Evolutionary conservation across 345 rosid genomes (phyloP).

Genomic region (Iberis pinnata): DNA sequence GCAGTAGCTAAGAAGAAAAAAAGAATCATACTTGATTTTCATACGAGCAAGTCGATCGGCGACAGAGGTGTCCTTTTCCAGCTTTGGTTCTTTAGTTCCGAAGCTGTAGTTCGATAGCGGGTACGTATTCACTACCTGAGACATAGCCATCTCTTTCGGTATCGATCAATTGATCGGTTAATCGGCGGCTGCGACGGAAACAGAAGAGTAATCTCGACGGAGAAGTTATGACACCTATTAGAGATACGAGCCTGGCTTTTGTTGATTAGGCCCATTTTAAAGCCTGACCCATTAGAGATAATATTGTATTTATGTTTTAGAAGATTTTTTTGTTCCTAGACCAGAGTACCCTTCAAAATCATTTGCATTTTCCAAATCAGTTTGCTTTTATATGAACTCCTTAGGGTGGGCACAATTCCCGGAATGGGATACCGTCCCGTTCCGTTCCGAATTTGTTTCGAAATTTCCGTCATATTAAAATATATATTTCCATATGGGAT

Average conservation of each 20-base stretch:
- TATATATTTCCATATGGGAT: too few relatives aligned
- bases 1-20: background rate
- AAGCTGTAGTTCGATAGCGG: constrained; percentile 92
- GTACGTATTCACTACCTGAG: constrained; percentile 79
- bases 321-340: too few relatives aligned
- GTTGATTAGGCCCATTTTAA: background rate
- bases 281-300: too few relatives aligned
- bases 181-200: constrained; percentile 10
- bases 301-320: too few relatives aligned
- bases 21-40: constrained; percentile 71
- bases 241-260: background rate
- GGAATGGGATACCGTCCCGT: too few relatives aligned
- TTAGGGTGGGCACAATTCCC: too few relatives aligned
- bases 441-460: too few relatives aligned
- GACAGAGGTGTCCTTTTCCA: constrained; percentile 91
- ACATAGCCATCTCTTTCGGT: constrained; percentile 47
- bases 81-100: constrained; percentile 93
- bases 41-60: constrained; percentile 98
- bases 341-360: too few relatives aligned
- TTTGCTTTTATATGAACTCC: too few relatives aligned
- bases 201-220: background rate
- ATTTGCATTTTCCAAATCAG: too few relatives aligned
- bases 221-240: background rate
- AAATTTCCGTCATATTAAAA: too few relatives aligned
- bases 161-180: background rate